These are phyloP conservation scores for Phallus indusiatus DNA, from an alignment of 768 basidiomycete genomes.

Conservation along the genomic window DNA sequence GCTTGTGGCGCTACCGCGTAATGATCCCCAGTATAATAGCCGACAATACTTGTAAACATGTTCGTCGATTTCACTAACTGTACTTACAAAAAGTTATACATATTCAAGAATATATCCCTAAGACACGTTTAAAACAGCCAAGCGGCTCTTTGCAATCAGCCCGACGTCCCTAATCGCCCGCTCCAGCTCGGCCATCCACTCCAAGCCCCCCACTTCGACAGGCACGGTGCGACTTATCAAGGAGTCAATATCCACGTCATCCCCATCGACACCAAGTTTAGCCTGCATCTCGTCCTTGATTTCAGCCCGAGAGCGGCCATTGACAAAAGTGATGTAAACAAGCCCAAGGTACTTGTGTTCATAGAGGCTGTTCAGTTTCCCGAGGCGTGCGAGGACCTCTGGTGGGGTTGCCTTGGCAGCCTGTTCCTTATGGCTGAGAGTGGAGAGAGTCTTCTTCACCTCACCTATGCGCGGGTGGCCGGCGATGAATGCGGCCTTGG, in stretches of 20 bases:
- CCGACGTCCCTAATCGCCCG: slow-evolving; percentile 71
- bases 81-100: no score
- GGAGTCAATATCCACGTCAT: slow-evolving; percentile 24
- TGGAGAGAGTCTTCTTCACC: slow-evolving; percentile 56
- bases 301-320: slow-evolving; percentile 61
- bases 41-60: no score
- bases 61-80: no score
- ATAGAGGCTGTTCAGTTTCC: slow-evolving; percentile 69
- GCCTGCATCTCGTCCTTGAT: slow-evolving; percentile 79
- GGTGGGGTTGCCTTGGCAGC: slow-evolving; percentile 49
- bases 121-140: slow-evolving; percentile 29
- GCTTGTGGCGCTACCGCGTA: no score
- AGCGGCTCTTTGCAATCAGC: slow-evolving; percentile 63
- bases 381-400: slow-evolving; percentile 63
- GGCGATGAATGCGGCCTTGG: background rate
- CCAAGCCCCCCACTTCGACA: slow-evolving; percentile 29
- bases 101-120: no score
- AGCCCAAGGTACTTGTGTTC: slow-evolving; percentile 64
- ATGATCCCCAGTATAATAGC: no score
- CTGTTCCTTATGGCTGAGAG: slow-evolving; percentile 74
- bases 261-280: slow-evolving; percentile 33
- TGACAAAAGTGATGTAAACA: slow-evolving; percentile 88
- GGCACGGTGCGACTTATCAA: slow-evolving; percentile 18
- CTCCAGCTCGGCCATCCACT: slow-evolving; percentile 59
- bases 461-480: slow-evolving; percentile 51